Conservation (phyloP, 345 rosid genomes). For the Erucastrum elatum region DNA sequence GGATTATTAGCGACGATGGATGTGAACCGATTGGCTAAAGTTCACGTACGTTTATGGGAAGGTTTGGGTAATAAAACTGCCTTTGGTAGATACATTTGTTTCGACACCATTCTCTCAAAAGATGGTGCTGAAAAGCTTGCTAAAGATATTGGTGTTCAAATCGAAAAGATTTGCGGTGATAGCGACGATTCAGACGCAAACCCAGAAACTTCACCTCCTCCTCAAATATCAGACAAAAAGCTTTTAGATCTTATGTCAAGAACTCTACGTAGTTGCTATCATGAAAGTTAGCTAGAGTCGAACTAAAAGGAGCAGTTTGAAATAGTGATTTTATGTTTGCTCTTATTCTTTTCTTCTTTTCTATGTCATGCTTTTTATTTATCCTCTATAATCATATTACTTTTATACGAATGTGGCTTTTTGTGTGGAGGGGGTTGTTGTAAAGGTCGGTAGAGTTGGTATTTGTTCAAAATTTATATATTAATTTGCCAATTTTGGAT, state of each 20-base stretch:
- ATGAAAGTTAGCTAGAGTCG: conserved; percentile 26
- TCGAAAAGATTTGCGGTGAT: conserved; percentile 50
- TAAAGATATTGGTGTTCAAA: conserved; percentile 50
- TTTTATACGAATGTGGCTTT: neutral
- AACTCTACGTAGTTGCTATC: conserved; percentile 46
- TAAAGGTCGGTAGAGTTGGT: conserved; percentile 28
- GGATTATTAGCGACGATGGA: conserved; percentile 67
- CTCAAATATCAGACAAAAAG: conserved; percentile 55
- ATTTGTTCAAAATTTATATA: neutral
- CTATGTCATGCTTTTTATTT: neutral
- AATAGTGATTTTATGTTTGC: conserved; percentile 13
- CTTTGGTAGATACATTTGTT: conserved; percentile 68
- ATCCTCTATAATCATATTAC: neutral
- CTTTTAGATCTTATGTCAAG: conserved; percentile 54
- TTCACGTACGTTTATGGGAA: conserved; percentile 61
- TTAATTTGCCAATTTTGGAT: neutral
- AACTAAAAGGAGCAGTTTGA: conserved; percentile 15
- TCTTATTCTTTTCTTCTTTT: conserved; percentile 26
- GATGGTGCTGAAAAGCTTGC: conserved; percentile 56
- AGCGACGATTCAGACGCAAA: conserved; percentile 11
- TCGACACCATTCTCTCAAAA: conserved; percentile 52
- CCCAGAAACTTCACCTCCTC: conserved; percentile 6
- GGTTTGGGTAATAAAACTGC: conserved; percentile 57
- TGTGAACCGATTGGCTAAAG: conserved; percentile 60
- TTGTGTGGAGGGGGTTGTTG: conserved; percentile 20